These are phyloP conservation scores for Holtermannia corniformis DNA, from an alignment of 768 basidiomycete species.

Conservation along the genomic window DNA sequence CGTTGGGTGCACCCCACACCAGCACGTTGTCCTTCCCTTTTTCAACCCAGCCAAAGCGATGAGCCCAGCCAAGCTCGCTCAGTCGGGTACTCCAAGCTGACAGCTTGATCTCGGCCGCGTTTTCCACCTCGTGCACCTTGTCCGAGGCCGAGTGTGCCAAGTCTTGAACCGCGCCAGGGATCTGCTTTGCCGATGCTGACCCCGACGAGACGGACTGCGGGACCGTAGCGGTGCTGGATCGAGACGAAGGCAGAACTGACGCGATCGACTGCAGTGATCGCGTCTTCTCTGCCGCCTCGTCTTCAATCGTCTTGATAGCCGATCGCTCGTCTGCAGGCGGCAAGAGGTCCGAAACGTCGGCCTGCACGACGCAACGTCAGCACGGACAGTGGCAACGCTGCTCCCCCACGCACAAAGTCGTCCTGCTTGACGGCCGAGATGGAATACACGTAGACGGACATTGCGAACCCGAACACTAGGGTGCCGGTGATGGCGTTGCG, in stretches of 20 bases:
- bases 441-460: slow-evolving; percentile 81
- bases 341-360: slow-evolving; percentile 37
- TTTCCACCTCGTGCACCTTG: neutral
- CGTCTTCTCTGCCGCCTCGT: slow-evolving; percentile 30
- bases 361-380: slow-evolving; percentile 11
- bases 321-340: slow-evolving; percentile 41
- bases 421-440: slow-evolving; percentile 92
- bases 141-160: neutral
- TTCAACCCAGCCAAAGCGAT: slow-evolving; percentile 25
- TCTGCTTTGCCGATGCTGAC: neutral
- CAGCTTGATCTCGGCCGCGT: neutral
- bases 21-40: slow-evolving; percentile 23
- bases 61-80: slow-evolving; percentile 20
- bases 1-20: slow-evolving; percentile 36
- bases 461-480: slow-evolving; percentile 60
- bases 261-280: slow-evolving; percentile 15
- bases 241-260: slow-evolving; percentile 14
- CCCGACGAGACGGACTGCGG: neutral
- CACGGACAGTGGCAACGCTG: neutral
- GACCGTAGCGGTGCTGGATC: neutral
- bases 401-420: slow-evolving; percentile 50
- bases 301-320: slow-evolving; percentile 40
- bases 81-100: slow-evolving; percentile 5
- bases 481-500: slow-evolving; percentile 72
- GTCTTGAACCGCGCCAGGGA: neutral